These are phyloP conservation scores for Colletotrichum kahawae DNA, from an alignment of 2,329 filamentous ascomycete genomes.

Conservation along the genomic window DNA sequence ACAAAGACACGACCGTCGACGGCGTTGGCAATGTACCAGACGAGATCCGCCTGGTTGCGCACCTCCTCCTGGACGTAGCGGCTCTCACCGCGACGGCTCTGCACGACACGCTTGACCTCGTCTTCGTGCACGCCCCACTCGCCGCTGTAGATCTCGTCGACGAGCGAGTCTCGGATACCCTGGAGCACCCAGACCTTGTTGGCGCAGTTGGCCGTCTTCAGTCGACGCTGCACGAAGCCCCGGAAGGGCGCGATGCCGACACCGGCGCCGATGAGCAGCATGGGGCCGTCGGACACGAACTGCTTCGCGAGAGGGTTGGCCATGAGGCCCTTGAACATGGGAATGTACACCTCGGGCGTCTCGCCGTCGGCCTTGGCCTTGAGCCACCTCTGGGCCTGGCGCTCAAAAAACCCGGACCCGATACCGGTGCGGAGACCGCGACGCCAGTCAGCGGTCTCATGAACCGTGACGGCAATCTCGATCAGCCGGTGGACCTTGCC, in stretches of 20 bases:
- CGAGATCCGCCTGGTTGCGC: slow-evolving; percentile 86
- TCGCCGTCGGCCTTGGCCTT: slow-evolving; percentile 68
- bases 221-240: slow-evolving; percentile 91
- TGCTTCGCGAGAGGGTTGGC: slow-evolving; percentile 91
- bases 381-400: slow-evolving; percentile 76
- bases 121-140: slow-evolving; percentile 95
- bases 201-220: slow-evolving; percentile 93
- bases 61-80: slow-evolving; percentile 98
- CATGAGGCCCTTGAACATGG: slow-evolving; percentile 99
- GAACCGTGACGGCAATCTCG: slow-evolving; percentile 96
- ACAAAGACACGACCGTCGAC: slow-evolving; percentile 97
- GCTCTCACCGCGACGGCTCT: slow-evolving; percentile 77
- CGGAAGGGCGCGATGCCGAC: slow-evolving; percentile 98
- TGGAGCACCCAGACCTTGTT: slow-evolving; percentile 99
- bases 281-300: slow-evolving; percentile 92
- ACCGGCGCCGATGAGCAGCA: slow-evolving; percentile 95
- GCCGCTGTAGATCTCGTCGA: slow-evolving; percentile 95
- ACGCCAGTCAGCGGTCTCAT: slow-evolving; percentile 83
- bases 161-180: slow-evolving; percentile 88
- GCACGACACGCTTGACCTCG: slow-evolving; percentile 81
- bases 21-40: slow-evolving; percentile 97
- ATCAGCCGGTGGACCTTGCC: slow-evolving; percentile 79
- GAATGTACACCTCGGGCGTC: slow-evolving; percentile 72
- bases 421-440: slow-evolving; percentile 78
- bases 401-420: slow-evolving; percentile 92